Evolutionary conservation across 768 basidiomycete genomes (phyloP), one percentile per base, ranked within the genome.

Genomic region (Boletus pseudo-olivaceus): DNA sequence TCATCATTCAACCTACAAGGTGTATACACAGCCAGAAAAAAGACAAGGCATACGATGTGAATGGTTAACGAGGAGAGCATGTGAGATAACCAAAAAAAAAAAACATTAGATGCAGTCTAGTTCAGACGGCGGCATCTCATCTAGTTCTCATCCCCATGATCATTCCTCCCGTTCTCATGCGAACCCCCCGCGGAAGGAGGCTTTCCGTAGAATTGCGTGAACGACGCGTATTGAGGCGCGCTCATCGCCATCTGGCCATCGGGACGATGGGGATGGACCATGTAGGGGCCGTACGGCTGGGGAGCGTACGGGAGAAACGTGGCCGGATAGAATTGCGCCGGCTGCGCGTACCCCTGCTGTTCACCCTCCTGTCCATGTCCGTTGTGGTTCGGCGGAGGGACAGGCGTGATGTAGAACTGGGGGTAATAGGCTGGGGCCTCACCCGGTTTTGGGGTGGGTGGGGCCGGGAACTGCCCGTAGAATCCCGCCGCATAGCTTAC

Each of bases 401-500:
- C 67, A 14, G 78, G 74, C 48, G 79, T 59, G 64, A 78, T 75
- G 63, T 80, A 81, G 61, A 76, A 69, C 61, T 67, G 76, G 45
- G 79, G 78, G 62, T 77, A 76, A 69, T 82, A 85, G 39, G 81
- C 62, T 37, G 81, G 73, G 23, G 72, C 70, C 58, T 79, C 74
- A 47, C 78, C 77, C 20, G 81, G 80, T 67, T 83, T 83, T 40
- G 78, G 68, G 53, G 76, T 66, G 35, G 72, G 71, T 54, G 75
- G 67, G 37, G 76, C 71, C 26, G 82, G 72, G 68, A 83, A 84
- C 60, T 82, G 81, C 61, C 76, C 73, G 56, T 81, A 84, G 58
- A 80, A 80, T 40, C 77, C 76, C 43, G 81, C 75, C 47, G 80
- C 77, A 60, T 82, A 82, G 47, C 78, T 75, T 35, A 82, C 68